A percentile compares a stretch with the other conserved stretches of the same genome.
phyloP scores from a whole-genome alignment of 164 flowering plant genomes.

The Magnolia kwangsiensis region DNA sequence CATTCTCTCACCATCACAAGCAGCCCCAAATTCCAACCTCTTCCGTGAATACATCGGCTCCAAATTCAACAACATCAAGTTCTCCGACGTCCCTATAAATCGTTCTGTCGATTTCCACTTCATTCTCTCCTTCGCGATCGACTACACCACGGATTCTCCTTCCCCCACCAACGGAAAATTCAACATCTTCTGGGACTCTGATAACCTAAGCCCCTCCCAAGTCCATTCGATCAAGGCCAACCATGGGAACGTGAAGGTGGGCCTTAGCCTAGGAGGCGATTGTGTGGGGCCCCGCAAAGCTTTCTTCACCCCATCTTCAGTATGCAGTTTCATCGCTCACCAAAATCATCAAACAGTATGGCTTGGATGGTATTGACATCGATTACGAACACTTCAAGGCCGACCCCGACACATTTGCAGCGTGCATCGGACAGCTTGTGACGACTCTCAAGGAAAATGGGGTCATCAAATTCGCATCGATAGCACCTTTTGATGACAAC shows the following conservation, averaged over 20 bases:
- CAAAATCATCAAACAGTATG: slow-evolving; percentile 34
- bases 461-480: slow-evolving; percentile 48
- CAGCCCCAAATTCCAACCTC: slow-evolving; percentile 32
- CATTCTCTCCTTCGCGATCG: slow-evolving; percentile 66
- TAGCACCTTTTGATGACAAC: slow-evolving; percentile 51
- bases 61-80: slow-evolving; percentile 44
- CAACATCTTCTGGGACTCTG: slow-evolving; percentile 54
- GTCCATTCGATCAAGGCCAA: slow-evolving; percentile 35
- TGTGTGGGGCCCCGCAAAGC: slow-evolving; percentile 23
- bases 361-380: slow-evolving; percentile 53
- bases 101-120: slow-evolving; percentile 49
- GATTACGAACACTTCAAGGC: slow-evolving; percentile 51
- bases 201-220: slow-evolving; percentile 38
- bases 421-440: slow-evolving; percentile 46
- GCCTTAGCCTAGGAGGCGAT: slow-evolving; percentile 57
- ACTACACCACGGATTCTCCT: slow-evolving; percentile 47
- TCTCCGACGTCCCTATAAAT: slow-evolving; percentile 49
- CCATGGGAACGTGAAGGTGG: slow-evolving; percentile 50
- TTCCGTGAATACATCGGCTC: slow-evolving; percentile 57
- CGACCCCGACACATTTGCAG: slow-evolving; percentile 38
- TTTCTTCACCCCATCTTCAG: slow-evolving; percentile 42
- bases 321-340: slow-evolving; percentile 57
- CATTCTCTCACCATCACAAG: background rate
- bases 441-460: slow-evolving; percentile 31
- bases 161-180: slow-evolving; percentile 64